Base-by-base conservation (phyloP, 2,329 filamentous ascomycete genomes). In the Drechmeria coniospora region DNA sequence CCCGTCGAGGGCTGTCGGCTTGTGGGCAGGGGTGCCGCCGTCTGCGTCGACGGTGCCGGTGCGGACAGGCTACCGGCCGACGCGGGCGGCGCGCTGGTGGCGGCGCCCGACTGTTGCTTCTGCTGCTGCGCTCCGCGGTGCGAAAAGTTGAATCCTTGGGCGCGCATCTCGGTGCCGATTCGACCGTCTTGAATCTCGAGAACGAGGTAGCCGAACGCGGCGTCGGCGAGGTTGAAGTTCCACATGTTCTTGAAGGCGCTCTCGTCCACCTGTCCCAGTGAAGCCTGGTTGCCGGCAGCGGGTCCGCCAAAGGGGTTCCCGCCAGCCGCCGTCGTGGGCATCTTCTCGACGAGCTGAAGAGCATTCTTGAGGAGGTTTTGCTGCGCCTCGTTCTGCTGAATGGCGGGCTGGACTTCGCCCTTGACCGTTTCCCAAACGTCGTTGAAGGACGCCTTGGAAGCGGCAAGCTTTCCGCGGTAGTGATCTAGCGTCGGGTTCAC, bases 211-310 rank as follows among this genome's bases (percentile, higher is more conserved):
- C 90, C 90, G 51, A 95, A 98, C 13, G 90, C 87, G 30, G 90
- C 90, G 60, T 98, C 90, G 17, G 90, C 90, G 39, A 98, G 58
- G 54, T 95, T 95, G 60, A 98, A 98, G 56, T 98, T 98, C 90
- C 90, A 98, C 90, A 95, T 95, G 53, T 98, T 98, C 65, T 98
- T 98, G 69, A 98, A 98, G 2, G 90, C 90, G 45, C 86, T 94
- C 62, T 98, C 90, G 37, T 98, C 90, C 12, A 98, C 84, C 46
- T 92, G 81, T 18, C 90, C 90, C 27, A 82, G 76, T 32, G 72
- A 68, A 29, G 68, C 60, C 27, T 74, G 74, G 21, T 78, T 79
- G 27, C 78, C 79, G 27, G 74, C 72, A 29, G 76, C 71, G 17
- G 82, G 81, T 10, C 87, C 87, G 24, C 90, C 90, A 46, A 98